A percentile compares a stretch with the other conserved stretches of the same genome.
phyloP scores from a whole-genome alignment of 2,329 filamentous ascomycete genomes.

The Colletotrichum costaricense region DNA sequence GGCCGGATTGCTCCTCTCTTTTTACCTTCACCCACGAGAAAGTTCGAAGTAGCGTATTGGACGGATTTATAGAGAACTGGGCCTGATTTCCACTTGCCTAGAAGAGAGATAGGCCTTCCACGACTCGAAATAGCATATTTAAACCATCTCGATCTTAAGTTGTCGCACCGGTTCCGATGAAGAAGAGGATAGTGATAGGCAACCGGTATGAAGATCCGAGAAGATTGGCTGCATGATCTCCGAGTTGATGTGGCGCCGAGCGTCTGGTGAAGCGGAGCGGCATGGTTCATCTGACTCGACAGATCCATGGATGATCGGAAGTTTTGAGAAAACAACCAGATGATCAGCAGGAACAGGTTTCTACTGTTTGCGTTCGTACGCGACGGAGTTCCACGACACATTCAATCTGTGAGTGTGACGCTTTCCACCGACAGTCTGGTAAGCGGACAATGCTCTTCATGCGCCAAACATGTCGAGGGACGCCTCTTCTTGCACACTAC shows the following conservation, averaged over 20 bases:
- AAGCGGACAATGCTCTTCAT: not conserved
- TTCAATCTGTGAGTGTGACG: not conserved
- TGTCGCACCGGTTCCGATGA: conserved; percentile 5
- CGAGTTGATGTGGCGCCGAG: conserved; percentile 16
- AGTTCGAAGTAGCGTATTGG: not conserved
- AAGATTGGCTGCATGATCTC: conserved; percentile 15
- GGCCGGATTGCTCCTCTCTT: not conserved
- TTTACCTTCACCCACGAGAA: not conserved
- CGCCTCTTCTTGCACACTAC: not conserved
- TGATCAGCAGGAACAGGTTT: not conserved
- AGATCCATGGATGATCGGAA: conserved; percentile 1
- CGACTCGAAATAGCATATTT: not conserved
- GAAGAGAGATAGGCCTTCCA: not conserved
- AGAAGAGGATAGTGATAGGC: conserved; percentile 14
- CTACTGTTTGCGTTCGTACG: not conserved
- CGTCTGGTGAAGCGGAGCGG: conserved; percentile 1
- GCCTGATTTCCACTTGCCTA: conserved; percentile 14
- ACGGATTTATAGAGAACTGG: not conserved
- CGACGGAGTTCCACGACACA: not conserved
- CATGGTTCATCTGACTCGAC: conserved; percentile 17
- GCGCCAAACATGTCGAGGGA: not conserved
- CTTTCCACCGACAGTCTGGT: not conserved
- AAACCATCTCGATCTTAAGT: conserved; percentile 1
- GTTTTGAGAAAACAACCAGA: conserved; percentile 1
- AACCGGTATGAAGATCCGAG: not conserved